Evolutionary conservation across 2,329 filamentous ascomycete genomes (phyloP), one percentile per base, ranked within the genome.

Genomic region (Cordyceps militaris): DNA sequence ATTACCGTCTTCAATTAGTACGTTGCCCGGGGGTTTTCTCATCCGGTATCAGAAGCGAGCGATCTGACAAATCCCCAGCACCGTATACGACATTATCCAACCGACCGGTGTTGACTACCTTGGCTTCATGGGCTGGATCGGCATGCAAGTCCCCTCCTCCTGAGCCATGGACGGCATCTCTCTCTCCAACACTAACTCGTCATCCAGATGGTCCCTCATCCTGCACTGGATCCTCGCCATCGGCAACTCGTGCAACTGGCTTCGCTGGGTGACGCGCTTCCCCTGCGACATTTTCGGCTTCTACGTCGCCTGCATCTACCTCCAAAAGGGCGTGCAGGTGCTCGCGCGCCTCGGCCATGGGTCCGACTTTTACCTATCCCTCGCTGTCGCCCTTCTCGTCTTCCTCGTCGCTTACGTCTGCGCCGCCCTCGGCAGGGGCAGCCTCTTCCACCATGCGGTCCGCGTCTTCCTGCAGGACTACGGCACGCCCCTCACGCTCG

Each of bases 241-340:
- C 57, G 89, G 88, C 11, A 96, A 96, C 69, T 85, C 89, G 1
- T 96, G 91, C 76, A 94, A 96, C 71, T 88, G 81, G 66, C 78
- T 96, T n/a, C 86, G 85, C 66, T 96, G 92, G 71, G 91, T 96
- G 23, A 96, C 91, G 1, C 82, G 90, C 14, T 96, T 96, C 69
- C 91, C 90, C 24, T 96, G 91, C 73, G 91, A 96, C 70, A 94
- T 93, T 66, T 96, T 96, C 64, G 91, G 91, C 52, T 95, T 96
- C 74, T 96, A 96, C 69, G 91, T 96, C 49, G 91, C 91, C 58
- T 91, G 89, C 68, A 93, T 96, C 71, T 96, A 96, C 69, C 79
- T 96, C 21, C 90, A 96, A 67, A 96, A 96, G 72, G 91, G 91
- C 16, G 87, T 96, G 61, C 89, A 96, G 71, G 89, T 95, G 14